Evolutionary conservation across 768 basidiomycete genomes (phyloP).

Genomic region (Pleurotus giganteus): DNA sequence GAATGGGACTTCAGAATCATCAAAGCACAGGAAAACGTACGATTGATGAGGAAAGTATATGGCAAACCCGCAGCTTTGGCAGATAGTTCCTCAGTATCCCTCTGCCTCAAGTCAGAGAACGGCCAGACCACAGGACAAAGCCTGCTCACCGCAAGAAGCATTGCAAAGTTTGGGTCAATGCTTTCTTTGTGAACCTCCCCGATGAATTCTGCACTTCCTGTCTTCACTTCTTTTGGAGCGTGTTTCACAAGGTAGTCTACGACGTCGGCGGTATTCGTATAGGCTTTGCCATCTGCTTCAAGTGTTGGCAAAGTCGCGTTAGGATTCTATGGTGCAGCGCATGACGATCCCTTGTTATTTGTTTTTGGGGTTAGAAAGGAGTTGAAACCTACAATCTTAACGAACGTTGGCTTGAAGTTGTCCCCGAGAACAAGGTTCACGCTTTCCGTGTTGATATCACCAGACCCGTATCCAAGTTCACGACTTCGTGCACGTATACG

Average conservation of each 20-base stretch:
- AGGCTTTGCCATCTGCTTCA: constrained; percentile 29
- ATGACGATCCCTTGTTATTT: background rate
- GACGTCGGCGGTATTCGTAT: constrained; percentile 40
- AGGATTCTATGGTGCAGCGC: constrained; percentile 33
- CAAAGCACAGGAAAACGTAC: constrained; percentile 28
- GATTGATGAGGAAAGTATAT: constrained; percentile 31
- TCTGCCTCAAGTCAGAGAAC: constrained; percentile 23
- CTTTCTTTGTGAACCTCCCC: constrained; percentile 41
- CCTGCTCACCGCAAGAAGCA: constrained; percentile 35
- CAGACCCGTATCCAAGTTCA: constrained; percentile 41
- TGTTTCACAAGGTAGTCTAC: constrained; percentile 37
- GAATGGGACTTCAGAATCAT: background rate
- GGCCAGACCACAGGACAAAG: background rate
- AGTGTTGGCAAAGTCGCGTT: constrained; percentile 43
- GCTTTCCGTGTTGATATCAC: constrained; percentile 30
- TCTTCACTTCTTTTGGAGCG: constrained; percentile 32
- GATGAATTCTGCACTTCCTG: constrained; percentile 32
- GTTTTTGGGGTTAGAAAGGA: no score
- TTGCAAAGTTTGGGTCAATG: constrained; percentile 52
- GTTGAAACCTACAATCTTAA: constrained; percentile 31
- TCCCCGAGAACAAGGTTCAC: constrained; percentile 44
- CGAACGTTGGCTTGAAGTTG: constrained; percentile 46
- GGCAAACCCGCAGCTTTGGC: constrained; percentile 31
- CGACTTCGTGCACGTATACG: constrained; percentile 9
- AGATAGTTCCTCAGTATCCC: constrained; percentile 45